Conservation (phyloP, 257 asterid species). For the Ophiorrhiza pumila region DNA sequence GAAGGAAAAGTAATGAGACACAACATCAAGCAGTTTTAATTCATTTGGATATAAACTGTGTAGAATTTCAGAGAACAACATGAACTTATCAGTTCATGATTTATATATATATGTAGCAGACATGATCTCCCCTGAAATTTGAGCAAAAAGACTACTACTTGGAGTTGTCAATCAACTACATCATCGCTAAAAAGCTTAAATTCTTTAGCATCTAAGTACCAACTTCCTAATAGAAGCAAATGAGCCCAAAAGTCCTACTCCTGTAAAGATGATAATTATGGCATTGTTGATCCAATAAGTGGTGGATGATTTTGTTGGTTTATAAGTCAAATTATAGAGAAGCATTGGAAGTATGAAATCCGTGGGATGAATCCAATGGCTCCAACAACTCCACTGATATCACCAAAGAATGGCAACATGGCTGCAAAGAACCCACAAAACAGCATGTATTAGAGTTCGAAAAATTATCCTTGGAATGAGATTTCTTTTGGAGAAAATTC, state of each 20-base stretch:
- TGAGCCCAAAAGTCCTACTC: slow-evolving; percentile 77
- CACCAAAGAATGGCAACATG: slow-evolving; percentile 94
- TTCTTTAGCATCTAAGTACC: slow-evolving; percentile 61
- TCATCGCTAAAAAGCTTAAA: slow-evolving; percentile 78
- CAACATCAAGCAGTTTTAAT: not conserved
- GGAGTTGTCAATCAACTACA: slow-evolving; percentile 50
- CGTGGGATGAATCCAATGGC: slow-evolving; percentile 92
- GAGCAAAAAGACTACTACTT: not conserved
- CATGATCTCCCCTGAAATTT: not conserved
- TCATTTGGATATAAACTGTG: not conserved
- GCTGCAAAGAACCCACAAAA: slow-evolving; percentile 89
- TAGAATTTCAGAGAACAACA: not conserved
- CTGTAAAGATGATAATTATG: slow-evolving; percentile 65
- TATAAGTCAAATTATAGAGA: slow-evolving; percentile 74
- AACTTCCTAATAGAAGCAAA: slow-evolving; percentile 75
- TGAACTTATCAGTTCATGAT: not conserved
- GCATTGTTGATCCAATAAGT: slow-evolving; percentile 58
- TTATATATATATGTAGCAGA: too few species aligned
- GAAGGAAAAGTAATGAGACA: not conserved
- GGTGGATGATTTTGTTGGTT: slow-evolving; percentile 53
- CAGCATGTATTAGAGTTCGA: slow-evolving; percentile 55
- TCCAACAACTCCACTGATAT: slow-evolving; percentile 80
- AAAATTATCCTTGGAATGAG: slow-evolving; percentile 79
- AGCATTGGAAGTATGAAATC: slow-evolving; percentile 94
- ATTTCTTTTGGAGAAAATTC: slow-evolving; percentile 72